Conservation (phyloP, 192 early-diverging fungal species). For the Jimgerdemannia flammicorona region DNA sequence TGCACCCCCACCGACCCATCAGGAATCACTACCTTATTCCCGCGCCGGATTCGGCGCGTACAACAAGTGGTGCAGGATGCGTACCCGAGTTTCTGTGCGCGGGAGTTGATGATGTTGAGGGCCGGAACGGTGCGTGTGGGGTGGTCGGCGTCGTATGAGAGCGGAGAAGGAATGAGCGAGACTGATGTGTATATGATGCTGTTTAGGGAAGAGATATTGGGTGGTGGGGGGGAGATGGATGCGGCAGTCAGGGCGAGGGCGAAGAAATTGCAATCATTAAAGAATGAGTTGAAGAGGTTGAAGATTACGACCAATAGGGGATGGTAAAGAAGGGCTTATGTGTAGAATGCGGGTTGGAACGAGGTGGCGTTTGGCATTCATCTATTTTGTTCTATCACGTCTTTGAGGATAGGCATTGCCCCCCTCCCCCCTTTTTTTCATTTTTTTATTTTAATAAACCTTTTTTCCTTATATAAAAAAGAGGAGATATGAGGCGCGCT, state of each 20-base stretch:
- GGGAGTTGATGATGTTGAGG: not conserved
- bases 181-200: not conserved
- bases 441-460: too few species aligned
- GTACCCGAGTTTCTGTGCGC: not conserved
- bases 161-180: not conserved
- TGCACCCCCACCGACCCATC: not conserved
- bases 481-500: too few species aligned
- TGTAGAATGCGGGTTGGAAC: too few species aligned
- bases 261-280: not conserved
- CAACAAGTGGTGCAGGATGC: not conserved
- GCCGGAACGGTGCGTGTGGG: not conserved
- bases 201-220: not conserved
- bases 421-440: too few species aligned
- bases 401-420: too few species aligned
- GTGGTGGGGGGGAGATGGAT: not conserved
- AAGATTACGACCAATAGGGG: not conserved
- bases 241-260: not conserved
- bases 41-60: not conserved
- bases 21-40: not conserved
- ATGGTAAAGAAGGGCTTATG: too few species aligned
- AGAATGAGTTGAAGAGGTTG: not conserved
- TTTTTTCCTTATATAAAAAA: too few species aligned
- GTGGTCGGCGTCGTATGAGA: not conserved
- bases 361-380: too few species aligned
- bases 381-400: too few species aligned